A percentile compares a stretch with the other conserved stretches of the same genome.
These are phyloP conservation scores for Carex kokanica DNA, from an alignment of 176 grass and related monocot genomes.

Conservation along the genomic window DNA sequence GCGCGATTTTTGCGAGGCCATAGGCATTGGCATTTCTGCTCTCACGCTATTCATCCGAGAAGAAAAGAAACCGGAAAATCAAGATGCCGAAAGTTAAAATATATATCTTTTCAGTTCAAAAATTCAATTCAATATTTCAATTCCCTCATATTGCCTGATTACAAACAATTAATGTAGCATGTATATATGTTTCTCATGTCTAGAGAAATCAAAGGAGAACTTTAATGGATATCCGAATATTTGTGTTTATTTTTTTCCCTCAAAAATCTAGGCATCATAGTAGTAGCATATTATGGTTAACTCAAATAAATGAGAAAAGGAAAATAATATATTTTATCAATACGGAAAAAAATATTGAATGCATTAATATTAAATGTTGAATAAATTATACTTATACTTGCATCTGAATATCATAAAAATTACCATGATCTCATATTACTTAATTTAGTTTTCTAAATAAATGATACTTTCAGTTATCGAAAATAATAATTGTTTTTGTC, in stretches of 20 bases:
- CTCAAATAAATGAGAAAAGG: too few species aligned
- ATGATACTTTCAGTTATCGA: too few species aligned
- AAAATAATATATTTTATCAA: too few species aligned
- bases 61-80: not conserved
- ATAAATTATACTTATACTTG: too few species aligned
- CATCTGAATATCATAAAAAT: too few species aligned
- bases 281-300: too few species aligned
- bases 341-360: too few species aligned
- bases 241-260: not conserved
- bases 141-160: not conserved
- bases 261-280: too few species aligned
- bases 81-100: not conserved
- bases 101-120: not conserved
- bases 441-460: too few species aligned
- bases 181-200: not conserved
- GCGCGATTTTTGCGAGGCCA: conserved; percentile 36
- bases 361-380: too few species aligned
- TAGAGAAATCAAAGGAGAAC: not conserved
- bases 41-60: not conserved
- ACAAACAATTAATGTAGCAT: not conserved
- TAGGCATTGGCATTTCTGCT: conserved; percentile 25
- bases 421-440: too few species aligned
- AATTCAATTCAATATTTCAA: not conserved
- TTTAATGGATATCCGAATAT: not conserved
- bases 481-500: too few species aligned